Evolutionary conservation across 352 stramenopile species (phyloP).

Genomic region (Globisporangium viniferum): DNA sequence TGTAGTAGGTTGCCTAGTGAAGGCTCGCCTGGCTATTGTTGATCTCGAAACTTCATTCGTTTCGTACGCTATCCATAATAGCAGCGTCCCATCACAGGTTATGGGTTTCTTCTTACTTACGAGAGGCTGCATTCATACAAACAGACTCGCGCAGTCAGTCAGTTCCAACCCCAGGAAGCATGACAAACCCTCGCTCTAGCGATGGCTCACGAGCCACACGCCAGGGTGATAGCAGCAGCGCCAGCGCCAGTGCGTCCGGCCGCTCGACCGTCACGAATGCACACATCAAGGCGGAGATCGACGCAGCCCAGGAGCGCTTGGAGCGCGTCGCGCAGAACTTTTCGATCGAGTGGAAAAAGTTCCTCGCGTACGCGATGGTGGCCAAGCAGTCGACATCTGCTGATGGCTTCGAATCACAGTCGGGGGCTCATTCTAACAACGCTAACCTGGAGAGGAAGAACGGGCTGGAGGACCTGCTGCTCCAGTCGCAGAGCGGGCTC

Average conservation of each 20-base stretch:
- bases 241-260: not conserved
- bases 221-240: not conserved
- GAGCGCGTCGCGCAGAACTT: conserved; percentile 49
- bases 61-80: too few relatives aligned
- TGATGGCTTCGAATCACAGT: not conserved
- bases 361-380: conserved; percentile 49
- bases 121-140: too few relatives aligned
- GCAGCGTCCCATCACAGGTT: too few relatives aligned
- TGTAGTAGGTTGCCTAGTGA: too few relatives aligned
- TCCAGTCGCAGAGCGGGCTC: conserved; percentile 50
- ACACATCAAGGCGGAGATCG: conserved; percentile 29
- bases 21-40: too few relatives aligned
- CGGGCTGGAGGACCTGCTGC: conserved; percentile 41
- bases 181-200: too few relatives aligned
- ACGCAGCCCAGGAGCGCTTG: conserved; percentile 30
- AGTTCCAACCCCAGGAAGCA: too few relatives aligned
- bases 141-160: too few relatives aligned
- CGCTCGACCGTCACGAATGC: conserved; percentile 1
- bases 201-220: too few relatives aligned
- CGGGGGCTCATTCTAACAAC: too few relatives aligned
- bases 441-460: not conserved
- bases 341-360: conserved; percentile 56
- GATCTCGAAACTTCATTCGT: too few relatives aligned
- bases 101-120: too few relatives aligned
- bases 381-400: conserved; percentile 25